These are phyloP conservation scores for Colletotrichum phormii DNA, from an alignment of 2,329 filamentous ascomycete species.

Conservation along the genomic window DNA sequence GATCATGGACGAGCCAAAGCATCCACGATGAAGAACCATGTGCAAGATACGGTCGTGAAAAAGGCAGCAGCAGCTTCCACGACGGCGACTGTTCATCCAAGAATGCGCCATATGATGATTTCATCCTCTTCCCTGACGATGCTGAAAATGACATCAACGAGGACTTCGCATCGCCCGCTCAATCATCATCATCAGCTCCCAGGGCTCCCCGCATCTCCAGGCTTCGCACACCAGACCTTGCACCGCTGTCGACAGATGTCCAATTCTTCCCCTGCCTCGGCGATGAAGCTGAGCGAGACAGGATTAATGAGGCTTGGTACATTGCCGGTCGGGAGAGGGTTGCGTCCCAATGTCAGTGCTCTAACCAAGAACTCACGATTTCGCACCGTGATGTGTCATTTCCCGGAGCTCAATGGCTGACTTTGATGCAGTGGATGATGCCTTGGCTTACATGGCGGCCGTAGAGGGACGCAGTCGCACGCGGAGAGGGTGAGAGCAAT, in stretches of 20 bases:
- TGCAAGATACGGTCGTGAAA: background rate
- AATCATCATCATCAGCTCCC: conserved; percentile 13
- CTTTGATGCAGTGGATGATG: conserved; percentile 25
- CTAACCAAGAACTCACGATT: background rate
- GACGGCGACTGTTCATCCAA: background rate
- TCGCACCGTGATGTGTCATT: background rate
- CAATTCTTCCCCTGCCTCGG: conserved; percentile 36
- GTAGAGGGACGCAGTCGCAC: background rate
- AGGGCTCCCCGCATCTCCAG: conserved; percentile 25
- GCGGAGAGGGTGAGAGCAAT: background rate
- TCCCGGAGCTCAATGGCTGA: background rate
- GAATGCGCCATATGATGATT: conserved; percentile 7
- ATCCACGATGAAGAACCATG: background rate
- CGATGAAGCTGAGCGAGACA: conserved; percentile 27
- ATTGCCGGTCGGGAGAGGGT: conserved; percentile 23
- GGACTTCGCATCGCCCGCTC: background rate
- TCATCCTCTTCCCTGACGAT: conserved; percentile 18
- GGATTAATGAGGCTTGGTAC: conserved; percentile 34
- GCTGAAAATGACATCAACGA: background rate
- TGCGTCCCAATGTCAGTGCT: conserved; percentile 25
- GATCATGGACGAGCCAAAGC: conserved; percentile 17
- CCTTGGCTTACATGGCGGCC: conserved; percentile 31
- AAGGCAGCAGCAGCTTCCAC: background rate
- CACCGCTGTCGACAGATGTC: conserved; percentile 31
- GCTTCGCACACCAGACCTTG: conserved; percentile 33